phyloP scores from a whole-genome alignment of 192 early-diverging fungal genomes.

The Jimgerdemannia flammicorona region DNA sequence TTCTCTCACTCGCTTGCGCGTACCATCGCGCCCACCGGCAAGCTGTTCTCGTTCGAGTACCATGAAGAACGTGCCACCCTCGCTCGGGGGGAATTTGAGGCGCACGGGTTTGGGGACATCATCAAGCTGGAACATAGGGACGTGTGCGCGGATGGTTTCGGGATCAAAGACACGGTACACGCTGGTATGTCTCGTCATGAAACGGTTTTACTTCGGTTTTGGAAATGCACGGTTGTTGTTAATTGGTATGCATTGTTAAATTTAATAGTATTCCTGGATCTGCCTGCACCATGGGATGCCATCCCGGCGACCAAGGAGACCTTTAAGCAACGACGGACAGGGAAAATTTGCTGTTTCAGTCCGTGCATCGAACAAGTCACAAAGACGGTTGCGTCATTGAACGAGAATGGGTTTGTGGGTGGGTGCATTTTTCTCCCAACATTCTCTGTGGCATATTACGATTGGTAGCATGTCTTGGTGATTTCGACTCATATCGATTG shows the following conservation, averaged over 20 bases:
- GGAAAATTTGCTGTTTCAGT: slow-evolving; percentile 91
- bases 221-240: background rate
- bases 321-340: slow-evolving; percentile 75
- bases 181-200: slow-evolving; percentile 47
- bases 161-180: slow-evolving; percentile 61
- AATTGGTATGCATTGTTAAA: background rate
- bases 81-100: slow-evolving; percentile 69
- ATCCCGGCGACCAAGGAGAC: slow-evolving; percentile 80
- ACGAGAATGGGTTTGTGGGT: slow-evolving; percentile 85
- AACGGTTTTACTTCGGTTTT: slow-evolving; percentile 6
- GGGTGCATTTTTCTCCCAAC: slow-evolving; percentile 2
- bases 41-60: slow-evolving; percentile 94
- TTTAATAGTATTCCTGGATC: slow-evolving; percentile 80
- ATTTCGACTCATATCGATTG: slow-evolving; percentile 19
- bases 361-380: slow-evolving; percentile 97
- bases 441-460: too few relatives aligned
- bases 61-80: slow-evolving; percentile 74
- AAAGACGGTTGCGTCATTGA: slow-evolving; percentile 69
- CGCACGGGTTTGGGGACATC: slow-evolving; percentile 67
- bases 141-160: slow-evolving; percentile 89
- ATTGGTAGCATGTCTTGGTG: too few relatives aligned
- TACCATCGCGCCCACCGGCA: slow-evolving; percentile 81
- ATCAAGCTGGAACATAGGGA: slow-evolving; percentile 78
- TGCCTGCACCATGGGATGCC: slow-evolving; percentile 96
- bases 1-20: slow-evolving; percentile 94